Percentiles rank a stretch among this genome's conserved stretches.
Conservation (phyloP, 2,329 filamentous ascomycete genomes). For the Harringtonia lauricola region DNA sequence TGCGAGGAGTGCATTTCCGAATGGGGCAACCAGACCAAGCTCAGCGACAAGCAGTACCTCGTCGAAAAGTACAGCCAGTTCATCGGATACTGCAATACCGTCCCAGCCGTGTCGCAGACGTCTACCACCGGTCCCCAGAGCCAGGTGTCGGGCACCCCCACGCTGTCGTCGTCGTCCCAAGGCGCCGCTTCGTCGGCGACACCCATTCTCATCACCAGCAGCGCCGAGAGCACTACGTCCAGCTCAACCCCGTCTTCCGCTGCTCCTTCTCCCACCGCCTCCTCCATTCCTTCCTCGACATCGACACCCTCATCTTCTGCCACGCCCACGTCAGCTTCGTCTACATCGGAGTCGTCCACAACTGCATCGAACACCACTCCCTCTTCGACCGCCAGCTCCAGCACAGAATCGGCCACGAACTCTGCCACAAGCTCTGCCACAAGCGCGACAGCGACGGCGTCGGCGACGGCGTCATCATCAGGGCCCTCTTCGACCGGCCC, state of each 20-base stretch:
- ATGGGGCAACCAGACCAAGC: conserved; percentile 15
- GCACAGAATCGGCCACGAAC: not conserved
- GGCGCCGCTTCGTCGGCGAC: not conserved
- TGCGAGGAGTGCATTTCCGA: conserved; percentile 33
- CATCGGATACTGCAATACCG: conserved; percentile 29
- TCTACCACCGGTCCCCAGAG: not conserved
- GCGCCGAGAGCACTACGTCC: not conserved
- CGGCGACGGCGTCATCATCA: not conserved
- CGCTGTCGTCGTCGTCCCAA: conserved; percentile 7
- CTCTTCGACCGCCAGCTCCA: not conserved
- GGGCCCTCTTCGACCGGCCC: not conserved
- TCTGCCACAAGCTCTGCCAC: not conserved
- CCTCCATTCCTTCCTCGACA: not conserved
- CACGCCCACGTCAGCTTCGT: no score
- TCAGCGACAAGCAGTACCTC: conserved; percentile 23
- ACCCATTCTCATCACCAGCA: not conserved
- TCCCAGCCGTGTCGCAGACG: not conserved
- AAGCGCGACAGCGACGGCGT: not conserved
- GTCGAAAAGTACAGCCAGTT: conserved; percentile 30
- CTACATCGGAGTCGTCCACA: no score
- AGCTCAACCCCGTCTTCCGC: not conserved
- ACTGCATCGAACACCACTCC: not conserved
- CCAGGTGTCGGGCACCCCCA: conserved; percentile 1
- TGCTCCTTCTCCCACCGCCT: not conserved
- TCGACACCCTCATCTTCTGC: not conserved